phyloP scores from a whole-genome alignment of 108 stramenopile species.

The Epithemia pelagica region DNA sequence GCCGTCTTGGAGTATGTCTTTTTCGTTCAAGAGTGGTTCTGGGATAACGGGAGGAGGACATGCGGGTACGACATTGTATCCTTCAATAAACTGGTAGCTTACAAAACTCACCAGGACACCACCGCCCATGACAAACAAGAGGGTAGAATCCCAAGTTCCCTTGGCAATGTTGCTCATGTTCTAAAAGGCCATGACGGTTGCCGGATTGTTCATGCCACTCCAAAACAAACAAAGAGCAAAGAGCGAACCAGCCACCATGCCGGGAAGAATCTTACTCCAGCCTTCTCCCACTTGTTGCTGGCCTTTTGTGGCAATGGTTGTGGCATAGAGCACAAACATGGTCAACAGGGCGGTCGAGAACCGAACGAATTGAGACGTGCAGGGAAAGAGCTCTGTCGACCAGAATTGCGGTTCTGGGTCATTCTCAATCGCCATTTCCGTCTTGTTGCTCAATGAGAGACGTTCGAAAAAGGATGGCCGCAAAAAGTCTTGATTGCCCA shows the following conservation, averaged over 20 bases:
- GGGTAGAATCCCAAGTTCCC: constrained; percentile 75
- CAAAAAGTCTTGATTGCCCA: too few relatives aligned
- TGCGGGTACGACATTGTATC: constrained; percentile 9
- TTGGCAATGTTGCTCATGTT: constrained; percentile 28
- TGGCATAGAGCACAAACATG: neutral
- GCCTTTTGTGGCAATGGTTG: neutral
- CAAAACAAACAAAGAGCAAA: constrained; percentile 61
- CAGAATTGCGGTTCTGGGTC: neutral
- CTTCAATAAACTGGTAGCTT: constrained; percentile 56
- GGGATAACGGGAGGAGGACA: neutral
- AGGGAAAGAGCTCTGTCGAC: too few relatives aligned
- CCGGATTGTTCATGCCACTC: constrained; percentile 50
- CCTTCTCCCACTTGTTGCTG: neutral
- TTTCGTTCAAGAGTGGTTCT: neutral
- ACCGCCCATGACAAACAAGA: constrained; percentile 74
- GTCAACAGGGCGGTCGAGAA: neutral
- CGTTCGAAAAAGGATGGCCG: too few relatives aligned
- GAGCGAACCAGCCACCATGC: constrained; percentile 18
- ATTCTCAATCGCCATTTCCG: too few relatives aligned
- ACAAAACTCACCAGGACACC: constrained; percentile 49
- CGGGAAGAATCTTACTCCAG: constrained; percentile 19
- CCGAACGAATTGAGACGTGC: too few relatives aligned
- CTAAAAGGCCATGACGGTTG: constrained; percentile 70
- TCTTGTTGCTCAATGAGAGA: too few relatives aligned
- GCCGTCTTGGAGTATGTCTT: neutral